A percentile compares a stretch with the other conserved stretches of the same genome.
Evolutionary conservation across 306 rosid species (phyloP).

Genomic region (Inga oerstediana): DNA sequence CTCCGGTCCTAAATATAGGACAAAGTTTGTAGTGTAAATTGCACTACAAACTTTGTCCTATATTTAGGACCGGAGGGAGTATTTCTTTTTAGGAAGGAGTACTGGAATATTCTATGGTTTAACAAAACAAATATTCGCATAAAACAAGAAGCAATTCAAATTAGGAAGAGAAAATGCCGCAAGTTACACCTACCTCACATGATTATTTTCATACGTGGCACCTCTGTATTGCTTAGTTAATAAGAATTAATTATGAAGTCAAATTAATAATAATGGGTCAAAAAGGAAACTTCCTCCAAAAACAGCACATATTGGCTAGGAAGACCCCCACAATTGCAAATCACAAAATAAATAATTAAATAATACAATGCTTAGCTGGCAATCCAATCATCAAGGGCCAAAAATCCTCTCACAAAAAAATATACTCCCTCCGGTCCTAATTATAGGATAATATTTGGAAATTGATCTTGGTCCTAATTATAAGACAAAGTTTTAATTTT

Average conservation of each 20-base stretch:
- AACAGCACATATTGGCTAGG: conserved; percentile 57
- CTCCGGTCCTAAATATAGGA: too few relatives aligned
- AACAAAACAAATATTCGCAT: neutral
- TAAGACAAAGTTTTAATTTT: too few relatives aligned
- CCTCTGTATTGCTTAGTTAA: conserved; percentile 31
- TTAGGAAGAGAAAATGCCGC: conserved; percentile 5
- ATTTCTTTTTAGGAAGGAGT: too few relatives aligned
- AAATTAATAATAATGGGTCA: neutral
- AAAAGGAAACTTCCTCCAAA: conserved; percentile 3
- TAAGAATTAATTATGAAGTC: conserved; percentile 12
- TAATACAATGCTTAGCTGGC: conserved; percentile 73
- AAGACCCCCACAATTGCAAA: conserved; percentile 17
- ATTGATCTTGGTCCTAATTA: too few relatives aligned
- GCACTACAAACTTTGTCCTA: too few relatives aligned
- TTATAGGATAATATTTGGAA: too few relatives aligned
- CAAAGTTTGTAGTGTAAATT: too few relatives aligned
- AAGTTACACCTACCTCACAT: conserved; percentile 36
- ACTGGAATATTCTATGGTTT: too few relatives aligned
- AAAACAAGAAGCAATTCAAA: neutral
- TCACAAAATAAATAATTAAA: conserved; percentile 1
- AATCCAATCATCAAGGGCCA: conserved; percentile 60
- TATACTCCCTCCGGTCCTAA: too few relatives aligned
- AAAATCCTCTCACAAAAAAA: conserved; percentile 26
- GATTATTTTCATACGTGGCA: conserved; percentile 42
- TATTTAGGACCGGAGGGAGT: too few relatives aligned